Evolutionary conservation across 106 monocot genomes (phyloP), one percentile per base, ranked within the genome.

Genomic region (Apostasia ramifera): DNA sequence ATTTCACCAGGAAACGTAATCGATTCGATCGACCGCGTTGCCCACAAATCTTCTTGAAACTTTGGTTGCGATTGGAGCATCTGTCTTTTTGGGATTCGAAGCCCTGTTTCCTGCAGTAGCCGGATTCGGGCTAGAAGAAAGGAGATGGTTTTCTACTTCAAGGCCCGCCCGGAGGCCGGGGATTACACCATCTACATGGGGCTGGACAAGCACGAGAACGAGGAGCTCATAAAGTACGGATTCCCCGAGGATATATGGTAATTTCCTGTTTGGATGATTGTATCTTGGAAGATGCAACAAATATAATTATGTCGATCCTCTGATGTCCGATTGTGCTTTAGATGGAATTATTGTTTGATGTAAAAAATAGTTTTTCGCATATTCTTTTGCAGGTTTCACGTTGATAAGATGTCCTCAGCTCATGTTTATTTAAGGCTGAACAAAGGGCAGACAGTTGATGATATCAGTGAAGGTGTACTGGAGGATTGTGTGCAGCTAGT

Each of bases 121-220:
- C 65, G 46, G 14, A 65, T 65, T 26, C 65, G 43, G 3, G 63
- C 14, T 4, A 9, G 63, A 63, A 49, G 65, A 48, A 64, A 73
- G 44, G 61, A 53, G 44, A 95, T 95, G 91, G 91, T 95, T 58
- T 89, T 91, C 76, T 95, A 91, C 84, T 95, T 84, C 81, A 95
- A 91, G 65, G 86, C 86, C 13, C 79, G 88, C 57, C 86, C 95
- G 12, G 95, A 95, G 58, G 85, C 71, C 49, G 91, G 95, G 47
- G 91, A 91, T 68, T 95, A 82, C 86, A 95, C 95, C 60, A 86
- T 97, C 63, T 97, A 70, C 82, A 97, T 97, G 95, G 95, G 95
- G n/a, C 53, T 89, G 49, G 95, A 97, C 78, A 97, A 97, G 84
- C 78, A 84, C 79, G 92, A 97, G 88, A 97, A 97, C 86, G 95